phyloP scores from a whole-genome alignment of 345 rosid genomes.

The Firmiana major region DNA sequence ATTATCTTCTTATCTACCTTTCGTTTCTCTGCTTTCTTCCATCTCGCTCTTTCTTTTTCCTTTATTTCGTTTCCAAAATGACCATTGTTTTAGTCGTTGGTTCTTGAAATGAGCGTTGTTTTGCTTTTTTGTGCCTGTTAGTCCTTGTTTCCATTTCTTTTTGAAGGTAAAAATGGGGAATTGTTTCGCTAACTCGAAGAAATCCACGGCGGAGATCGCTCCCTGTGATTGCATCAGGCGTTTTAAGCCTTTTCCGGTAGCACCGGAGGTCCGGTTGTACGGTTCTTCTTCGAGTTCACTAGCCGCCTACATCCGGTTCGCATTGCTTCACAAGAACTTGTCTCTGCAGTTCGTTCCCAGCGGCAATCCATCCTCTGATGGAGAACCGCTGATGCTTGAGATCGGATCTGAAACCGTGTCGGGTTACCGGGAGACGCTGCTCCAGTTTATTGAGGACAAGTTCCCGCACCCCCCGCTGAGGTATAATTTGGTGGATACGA shows the following conservation, averaged over 20 bases:
- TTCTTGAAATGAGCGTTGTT: neutral
- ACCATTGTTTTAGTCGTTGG: neutral
- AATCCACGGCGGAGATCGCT: conserved; percentile 47
- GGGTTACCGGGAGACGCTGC: conserved; percentile 42
- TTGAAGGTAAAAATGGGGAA: conserved; percentile 42
- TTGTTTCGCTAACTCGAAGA: conserved; percentile 30
- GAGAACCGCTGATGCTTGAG: conserved; percentile 32
- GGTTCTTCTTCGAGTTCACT: conserved; percentile 33
- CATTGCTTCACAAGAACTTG: conserved; percentile 47
- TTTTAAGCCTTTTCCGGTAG: conserved; percentile 13
- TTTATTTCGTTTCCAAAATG: neutral
- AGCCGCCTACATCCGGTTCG: conserved; percentile 49
- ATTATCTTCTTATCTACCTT: neutral
- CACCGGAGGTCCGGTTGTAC: conserved; percentile 28
- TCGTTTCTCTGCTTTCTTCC: neutral
- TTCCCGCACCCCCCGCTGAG: conserved; percentile 48
- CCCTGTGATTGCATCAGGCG: conserved; percentile 38
- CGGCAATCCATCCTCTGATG: conserved; percentile 6
- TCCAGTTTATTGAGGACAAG: conserved; percentile 47
- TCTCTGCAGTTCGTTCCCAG: conserved; percentile 40
- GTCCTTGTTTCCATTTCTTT: neutral
- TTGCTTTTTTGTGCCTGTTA: neutral
- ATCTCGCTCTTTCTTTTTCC: neutral
- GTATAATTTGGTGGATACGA: conserved; percentile 24
- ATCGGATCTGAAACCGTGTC: conserved; percentile 46